Conservation (phyloP, 2,329 filamentous ascomycete species). For the Rhynchosporium agropyri region DNA sequence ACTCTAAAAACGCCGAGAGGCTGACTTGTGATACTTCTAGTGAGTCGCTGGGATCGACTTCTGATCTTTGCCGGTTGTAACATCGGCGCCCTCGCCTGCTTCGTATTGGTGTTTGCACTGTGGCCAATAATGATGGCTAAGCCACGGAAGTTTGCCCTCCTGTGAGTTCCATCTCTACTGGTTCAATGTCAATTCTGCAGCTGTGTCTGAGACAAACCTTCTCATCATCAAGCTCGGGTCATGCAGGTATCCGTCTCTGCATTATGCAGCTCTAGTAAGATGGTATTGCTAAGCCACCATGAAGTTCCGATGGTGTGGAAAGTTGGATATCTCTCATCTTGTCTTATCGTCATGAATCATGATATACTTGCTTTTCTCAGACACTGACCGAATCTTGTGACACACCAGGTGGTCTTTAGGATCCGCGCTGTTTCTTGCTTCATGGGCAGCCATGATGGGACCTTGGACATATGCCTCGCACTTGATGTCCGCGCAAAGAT, state of each 20-base stretch:
- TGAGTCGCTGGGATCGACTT: conserved; percentile 95
- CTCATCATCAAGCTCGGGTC: conserved; percentile 35
- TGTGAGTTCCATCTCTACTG: conserved; percentile 68
- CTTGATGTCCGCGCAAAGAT: conserved; percentile 77
- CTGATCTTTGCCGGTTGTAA: conserved; percentile 92
- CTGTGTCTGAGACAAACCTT: conserved; percentile 31
- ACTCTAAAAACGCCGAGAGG: conserved; percentile 31
- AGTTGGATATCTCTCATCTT: conserved; percentile 18
- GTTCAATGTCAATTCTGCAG: conserved; percentile 20
- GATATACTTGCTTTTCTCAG: conserved; percentile 23
- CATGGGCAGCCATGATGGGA: conserved; percentile 94
- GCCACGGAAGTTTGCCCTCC: conserved; percentile 91
- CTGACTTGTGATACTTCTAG: conserved; percentile 55
- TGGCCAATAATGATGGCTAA: conserved; percentile 80
- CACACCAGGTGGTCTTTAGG: conserved; percentile 86
- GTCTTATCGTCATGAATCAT: conserved; percentile 26
- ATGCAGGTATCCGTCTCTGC: conserved; percentile 45
- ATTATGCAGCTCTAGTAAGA: conserved; percentile 31
- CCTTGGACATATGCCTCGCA: conserved; percentile 81
- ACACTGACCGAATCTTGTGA: conserved; percentile 39
- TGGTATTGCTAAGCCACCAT: conserved; percentile 17
- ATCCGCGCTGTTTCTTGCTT: conserved; percentile 84
- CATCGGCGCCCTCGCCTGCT: conserved; percentile 84
- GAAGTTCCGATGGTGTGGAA: conserved; percentile 4
- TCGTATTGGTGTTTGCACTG: conserved; percentile 88